phyloP scores from a whole-genome alignment of 2,329 filamentous ascomycete species.

The Capronia epimyces region DNA sequence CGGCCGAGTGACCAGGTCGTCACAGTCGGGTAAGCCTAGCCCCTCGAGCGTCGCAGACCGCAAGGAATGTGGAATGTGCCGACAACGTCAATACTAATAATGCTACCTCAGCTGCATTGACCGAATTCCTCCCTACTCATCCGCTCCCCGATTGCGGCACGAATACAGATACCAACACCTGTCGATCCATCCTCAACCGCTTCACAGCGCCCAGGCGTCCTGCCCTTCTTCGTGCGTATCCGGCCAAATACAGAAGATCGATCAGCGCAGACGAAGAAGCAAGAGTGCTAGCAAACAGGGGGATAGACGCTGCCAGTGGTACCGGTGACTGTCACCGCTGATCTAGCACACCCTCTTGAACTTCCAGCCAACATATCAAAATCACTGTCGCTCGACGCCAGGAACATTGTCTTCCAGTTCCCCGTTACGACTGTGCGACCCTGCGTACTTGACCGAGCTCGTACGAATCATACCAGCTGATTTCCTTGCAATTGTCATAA shows the following conservation, averaged over 20 bases:
- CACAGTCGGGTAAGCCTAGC: conserved; percentile 4
- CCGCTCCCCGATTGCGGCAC: not conserved
- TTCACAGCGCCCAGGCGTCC: not conserved
- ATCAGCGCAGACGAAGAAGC: not conserved
- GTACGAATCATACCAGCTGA: not conserved
- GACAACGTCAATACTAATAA: not conserved
- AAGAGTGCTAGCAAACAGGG: not conserved
- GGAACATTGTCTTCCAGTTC: not conserved
- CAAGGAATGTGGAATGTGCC: conserved; percentile 12
- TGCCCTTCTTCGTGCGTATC: not conserved
- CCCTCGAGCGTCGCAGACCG: conserved; percentile 9
- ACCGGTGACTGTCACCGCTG: not conserved
- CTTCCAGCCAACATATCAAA: not conserved
- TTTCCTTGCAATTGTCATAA: not conserved
- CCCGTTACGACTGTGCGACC: not conserved
- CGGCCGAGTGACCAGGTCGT: not conserved
- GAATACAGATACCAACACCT: not conserved
- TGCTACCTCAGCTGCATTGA: not conserved
- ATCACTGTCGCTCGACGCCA: no score
- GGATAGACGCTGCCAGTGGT: not conserved
- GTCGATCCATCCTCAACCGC: not conserved
- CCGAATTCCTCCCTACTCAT: conserved; percentile 2
- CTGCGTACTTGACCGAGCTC: not conserved
- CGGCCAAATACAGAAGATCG: not conserved
- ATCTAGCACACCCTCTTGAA: not conserved